Conservation (phyloP, 1,284 basidiomycete species). For the Apiotrichum veenhuisii region DNA sequence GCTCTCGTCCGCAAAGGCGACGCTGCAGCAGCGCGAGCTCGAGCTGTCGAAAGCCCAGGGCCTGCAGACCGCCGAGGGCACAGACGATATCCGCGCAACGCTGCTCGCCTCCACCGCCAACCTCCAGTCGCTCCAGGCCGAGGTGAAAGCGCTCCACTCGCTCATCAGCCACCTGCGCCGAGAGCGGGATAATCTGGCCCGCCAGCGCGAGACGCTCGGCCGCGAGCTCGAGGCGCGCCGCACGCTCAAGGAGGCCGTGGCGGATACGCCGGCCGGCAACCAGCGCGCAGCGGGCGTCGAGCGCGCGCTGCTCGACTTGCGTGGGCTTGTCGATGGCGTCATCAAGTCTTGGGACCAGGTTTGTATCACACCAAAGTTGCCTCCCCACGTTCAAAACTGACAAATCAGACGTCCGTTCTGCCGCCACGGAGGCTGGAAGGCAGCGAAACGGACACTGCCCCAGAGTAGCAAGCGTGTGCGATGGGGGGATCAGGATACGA, state of each 20-base stretch:
- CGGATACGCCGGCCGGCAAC: not conserved
- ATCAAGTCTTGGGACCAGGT: constrained; percentile 40
- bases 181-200: constrained; percentile 30
- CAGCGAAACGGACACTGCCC: not conserved
- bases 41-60: constrained; percentile 16
- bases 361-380: constrained; percentile 12
- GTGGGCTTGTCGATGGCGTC: constrained; percentile 40
- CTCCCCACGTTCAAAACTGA: too few species aligned
- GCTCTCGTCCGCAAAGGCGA: constrained; percentile 21
- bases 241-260: constrained; percentile 12
- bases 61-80: constrained; percentile 1
- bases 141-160: constrained; percentile 29
- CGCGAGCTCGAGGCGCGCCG: constrained; percentile 32
- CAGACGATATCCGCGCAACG: constrained; percentile 14
- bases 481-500: not conserved
- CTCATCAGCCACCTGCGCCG: constrained; percentile 26
- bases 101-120: constrained; percentile 10
- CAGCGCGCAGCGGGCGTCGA: constrained; percentile 25
- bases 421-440: not conserved
- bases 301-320: constrained; percentile 38
- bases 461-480: not conserved
- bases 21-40: constrained; percentile 24
- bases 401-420: not conserved
- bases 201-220: constrained; percentile 23
- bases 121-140: constrained; percentile 20